Evolutionary conservation across 768 basidiomycete species (phyloP).

Genomic region (button mushroom (Agaricus bisporus)): DNA sequence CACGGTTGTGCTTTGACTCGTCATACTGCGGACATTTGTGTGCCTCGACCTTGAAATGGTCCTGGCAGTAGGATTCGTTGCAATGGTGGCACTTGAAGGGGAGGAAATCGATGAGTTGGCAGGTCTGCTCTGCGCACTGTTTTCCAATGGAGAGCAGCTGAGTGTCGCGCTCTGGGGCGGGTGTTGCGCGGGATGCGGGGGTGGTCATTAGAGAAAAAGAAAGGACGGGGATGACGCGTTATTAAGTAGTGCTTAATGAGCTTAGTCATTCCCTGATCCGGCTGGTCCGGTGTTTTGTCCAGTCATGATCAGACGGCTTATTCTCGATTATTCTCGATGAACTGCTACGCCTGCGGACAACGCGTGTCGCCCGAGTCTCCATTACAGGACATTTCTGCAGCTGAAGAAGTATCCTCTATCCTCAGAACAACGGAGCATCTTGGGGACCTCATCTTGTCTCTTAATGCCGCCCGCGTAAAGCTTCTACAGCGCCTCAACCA

Average conservation of each 20-base stretch:
- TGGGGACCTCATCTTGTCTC: background rate
- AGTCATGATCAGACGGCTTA: too few relatives aligned
- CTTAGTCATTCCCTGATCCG: too few relatives aligned
- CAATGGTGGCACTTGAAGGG: constrained; percentile 88
- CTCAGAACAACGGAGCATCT: background rate
- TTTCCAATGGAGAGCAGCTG: constrained; percentile 62
- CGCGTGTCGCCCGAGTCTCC: background rate
- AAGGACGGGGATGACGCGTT: background rate
- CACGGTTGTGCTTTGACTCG: constrained; percentile 60
- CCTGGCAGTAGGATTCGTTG: constrained; percentile 60
- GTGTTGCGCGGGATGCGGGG: constrained; percentile 15
- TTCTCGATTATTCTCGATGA: too few relatives aligned
- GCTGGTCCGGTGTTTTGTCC: too few relatives aligned
- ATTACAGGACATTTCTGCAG: background rate
- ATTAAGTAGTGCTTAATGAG: too few relatives aligned
- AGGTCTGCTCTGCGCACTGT: constrained; percentile 63
- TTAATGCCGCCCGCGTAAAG: background rate
- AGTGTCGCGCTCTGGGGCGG: constrained; percentile 34
- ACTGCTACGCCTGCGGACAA: background rate
- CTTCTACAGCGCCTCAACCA: background rate
- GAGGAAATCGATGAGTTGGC: constrained; percentile 74
- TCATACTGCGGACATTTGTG: constrained; percentile 72
- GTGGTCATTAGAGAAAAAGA: constrained; percentile 2
- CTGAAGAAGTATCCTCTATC: background rate
- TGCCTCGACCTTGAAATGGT: constrained; percentile 66